Evolutionary conservation across 2,329 filamentous ascomycete species (phyloP), one percentile per base, ranked within the genome.

Genomic region (Plenodomus biglobosus): DNA sequence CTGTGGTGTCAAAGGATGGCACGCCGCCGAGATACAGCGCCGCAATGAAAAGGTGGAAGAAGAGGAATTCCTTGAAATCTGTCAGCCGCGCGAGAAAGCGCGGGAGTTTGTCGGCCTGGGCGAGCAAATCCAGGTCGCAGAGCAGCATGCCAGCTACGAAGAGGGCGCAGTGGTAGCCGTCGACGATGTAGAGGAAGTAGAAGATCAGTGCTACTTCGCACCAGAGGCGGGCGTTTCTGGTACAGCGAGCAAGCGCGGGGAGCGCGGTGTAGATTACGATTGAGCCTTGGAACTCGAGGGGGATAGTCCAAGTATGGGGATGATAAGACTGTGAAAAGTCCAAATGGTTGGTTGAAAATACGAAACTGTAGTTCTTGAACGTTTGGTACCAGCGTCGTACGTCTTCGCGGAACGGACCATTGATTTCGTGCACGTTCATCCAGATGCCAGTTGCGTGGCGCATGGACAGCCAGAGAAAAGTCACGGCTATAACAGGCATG

Each of bases 131-230:
- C 15, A 72, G 61, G 45, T 73, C 70, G 52, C 65, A 68, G 7
- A 72, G 58, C n/a, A 71, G 41, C 60, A 68, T 66, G 47, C 70
- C 70, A 13, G 58, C 48, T 42, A 70, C 61, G 52, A 73, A 73
- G 8, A 73, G 45, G 10, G 68, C 62, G 22, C 80, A 81, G 61
- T 82, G 83, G 69, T 78, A 82, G 19, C 83, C 85, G 63, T 89
- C 86, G 3, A 78, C 78, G 42, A 88, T 78, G 65, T 86, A 87
- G 63, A 88, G 74, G 61, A 86, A 87, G 69, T 88, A 89, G 53
- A 76, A 74, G 17, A 83, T 77, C 10, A 89, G 72, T 1, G 64
- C 77, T 1, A 75, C 39, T 57, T 83, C 71, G 61, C 79, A 80
- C 65, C 74, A 74, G 0, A 87, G 74, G 13, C 85, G 79, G 3